Percentiles rank a stretch among this genome's conserved stretches.
Evolutionary conservation across 805 yeast genomes (phyloP).

Genomic region (Metschnikowia dekortorum): DNA sequence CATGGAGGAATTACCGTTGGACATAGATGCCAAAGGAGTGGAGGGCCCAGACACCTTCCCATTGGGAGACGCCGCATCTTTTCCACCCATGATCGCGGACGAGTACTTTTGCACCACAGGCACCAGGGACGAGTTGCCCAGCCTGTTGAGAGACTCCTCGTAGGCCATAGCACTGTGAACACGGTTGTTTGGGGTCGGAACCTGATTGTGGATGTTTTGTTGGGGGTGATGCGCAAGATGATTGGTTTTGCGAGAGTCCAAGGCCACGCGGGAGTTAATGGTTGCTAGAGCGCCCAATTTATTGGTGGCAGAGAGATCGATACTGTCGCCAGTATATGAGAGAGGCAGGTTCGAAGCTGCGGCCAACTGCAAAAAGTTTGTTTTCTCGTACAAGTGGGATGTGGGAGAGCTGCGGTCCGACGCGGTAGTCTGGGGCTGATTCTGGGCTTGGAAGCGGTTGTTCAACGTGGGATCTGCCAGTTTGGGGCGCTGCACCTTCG

Average conservation of each 20-base stretch:
- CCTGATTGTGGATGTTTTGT: constrained; percentile 1
- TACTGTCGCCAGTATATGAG: constrained; percentile 11
- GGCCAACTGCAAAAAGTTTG: constrained; percentile 37
- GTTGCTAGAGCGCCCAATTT: constrained; percentile 67
- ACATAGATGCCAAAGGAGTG: constrained; percentile 6
- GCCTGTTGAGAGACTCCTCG: constrained; percentile 36
- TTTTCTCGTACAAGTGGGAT: constrained; percentile 40
- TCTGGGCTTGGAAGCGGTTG: constrained; percentile 7
- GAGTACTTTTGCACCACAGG: constrained; percentile 24
- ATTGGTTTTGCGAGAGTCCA: constrained; percentile 35
- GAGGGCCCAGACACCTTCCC: constrained; percentile 9
- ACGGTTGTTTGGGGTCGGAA: constrained; percentile 1
- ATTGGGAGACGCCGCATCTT: constrained; percentile 7
- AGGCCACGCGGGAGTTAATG: constrained; percentile 51
- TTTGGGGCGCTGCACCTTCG: constrained; percentile 19
- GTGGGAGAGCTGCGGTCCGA: constrained; percentile 39
- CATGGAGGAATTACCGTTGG: constrained; percentile 27
- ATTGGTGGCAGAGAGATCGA: constrained; percentile 40
- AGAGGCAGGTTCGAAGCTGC: constrained; percentile 20
- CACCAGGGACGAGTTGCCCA: constrained; percentile 34
- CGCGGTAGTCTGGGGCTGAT: constrained; percentile 1
- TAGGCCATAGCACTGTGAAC: constrained; percentile 11
- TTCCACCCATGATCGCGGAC: constrained; percentile 7
- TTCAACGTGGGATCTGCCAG: constrained; percentile 19
- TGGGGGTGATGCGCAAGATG: constrained; percentile 2